Evolutionary conservation across 768 basidiomycete genomes (phyloP).

Genomic region (Saitozyma podzolica): DNA sequence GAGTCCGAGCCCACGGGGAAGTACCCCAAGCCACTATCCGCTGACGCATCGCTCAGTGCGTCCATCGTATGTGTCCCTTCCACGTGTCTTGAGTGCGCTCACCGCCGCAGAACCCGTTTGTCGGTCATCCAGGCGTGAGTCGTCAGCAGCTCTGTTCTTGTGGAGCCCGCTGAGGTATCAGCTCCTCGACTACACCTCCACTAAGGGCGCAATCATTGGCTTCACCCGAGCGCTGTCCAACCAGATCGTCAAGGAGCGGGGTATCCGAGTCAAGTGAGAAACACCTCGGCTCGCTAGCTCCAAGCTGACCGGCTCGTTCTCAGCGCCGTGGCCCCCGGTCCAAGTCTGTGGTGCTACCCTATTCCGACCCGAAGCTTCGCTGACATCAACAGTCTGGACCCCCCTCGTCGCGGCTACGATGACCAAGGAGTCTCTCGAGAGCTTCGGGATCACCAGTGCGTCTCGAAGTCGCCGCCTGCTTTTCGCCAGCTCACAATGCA

Average conservation of each 20-base stretch:
- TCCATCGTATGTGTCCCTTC: too few relatives aligned
- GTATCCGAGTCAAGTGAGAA: constrained; percentile 59
- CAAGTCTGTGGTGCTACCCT: too few relatives aligned
- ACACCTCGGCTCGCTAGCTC: too few relatives aligned
- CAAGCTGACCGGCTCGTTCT: too few relatives aligned
- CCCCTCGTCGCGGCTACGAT: constrained; percentile 56
- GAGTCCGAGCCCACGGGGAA: too few relatives aligned
- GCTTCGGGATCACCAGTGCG: constrained; percentile 46
- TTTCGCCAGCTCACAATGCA: too few relatives aligned
- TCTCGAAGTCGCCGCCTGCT: too few relatives aligned
- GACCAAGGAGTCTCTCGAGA: constrained; percentile 49
- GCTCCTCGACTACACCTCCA: constrained; percentile 61
- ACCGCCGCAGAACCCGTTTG: constrained; percentile 57
- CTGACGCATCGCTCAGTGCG: constrained; percentile 1
- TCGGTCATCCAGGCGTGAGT: constrained; percentile 56
- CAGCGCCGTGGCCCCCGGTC: constrained; percentile 31
- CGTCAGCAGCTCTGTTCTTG: too few relatives aligned
- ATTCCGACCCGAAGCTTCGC: too few relatives aligned
- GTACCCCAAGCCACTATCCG: constrained; percentile 10
- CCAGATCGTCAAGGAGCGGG: constrained; percentile 59
- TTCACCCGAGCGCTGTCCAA: constrained; percentile 59
- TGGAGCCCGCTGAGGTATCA: too few relatives aligned
- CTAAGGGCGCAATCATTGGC: constrained; percentile 60
- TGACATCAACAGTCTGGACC: too few relatives aligned
- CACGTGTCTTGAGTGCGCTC: too few relatives aligned